Base-by-base conservation (phyloP, 2,329 filamentous ascomycete species). In the Ophiosphaerella korrae region DNA sequence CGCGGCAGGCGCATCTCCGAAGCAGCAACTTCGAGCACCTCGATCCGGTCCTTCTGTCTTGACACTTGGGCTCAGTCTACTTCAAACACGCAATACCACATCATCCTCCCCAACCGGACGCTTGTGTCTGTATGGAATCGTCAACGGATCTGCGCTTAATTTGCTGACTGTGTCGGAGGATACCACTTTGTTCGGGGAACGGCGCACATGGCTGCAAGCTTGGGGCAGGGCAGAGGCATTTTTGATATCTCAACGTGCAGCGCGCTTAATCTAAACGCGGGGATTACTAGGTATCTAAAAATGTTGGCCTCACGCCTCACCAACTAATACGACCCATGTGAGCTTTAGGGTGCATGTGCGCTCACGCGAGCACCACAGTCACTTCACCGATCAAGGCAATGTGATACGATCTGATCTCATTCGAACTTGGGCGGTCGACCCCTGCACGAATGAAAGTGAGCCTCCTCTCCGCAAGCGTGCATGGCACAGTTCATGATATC, bases 351-450 rank as follows among this genome's bases (percentile, higher is more conserved):
- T 33, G 21, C 32, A 39, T 16, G 11, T 11, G 26, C 5, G 29
- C 16, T 36, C 33, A 24, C 38, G 21, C 24, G 13, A 31, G 38
- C 55, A 62, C 48, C 33, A 42, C 46, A 44, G 21, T 42, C 43
- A 23, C 9, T 40, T 57, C 50, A 63, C 57, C 59, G 52, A 61
- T 58, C 49, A 55, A 37, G 34, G 50, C 45, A 29, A 34, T 35
- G 58, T 58, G 50, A 51, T 39, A 63, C 53, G 45, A 58, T 56
- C 57, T 57, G 48, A 61, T 57, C 48, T 52, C 38, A 29, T 39
- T 21, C 14, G 12, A 18, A 39, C 23, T 29, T 29, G 26, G 11
- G 26, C 26, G 11, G 7, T 36, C 43, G 31, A 29, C 32, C 31
- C 31, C 31, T 42, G 21, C 34, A 48, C 29, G 44, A 23, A 49